A percentile compares a stretch with the other conserved stretches of the same genome.
Conservation (phyloP, 441 rosid species). For the Adansonia madagascariensis region DNA sequence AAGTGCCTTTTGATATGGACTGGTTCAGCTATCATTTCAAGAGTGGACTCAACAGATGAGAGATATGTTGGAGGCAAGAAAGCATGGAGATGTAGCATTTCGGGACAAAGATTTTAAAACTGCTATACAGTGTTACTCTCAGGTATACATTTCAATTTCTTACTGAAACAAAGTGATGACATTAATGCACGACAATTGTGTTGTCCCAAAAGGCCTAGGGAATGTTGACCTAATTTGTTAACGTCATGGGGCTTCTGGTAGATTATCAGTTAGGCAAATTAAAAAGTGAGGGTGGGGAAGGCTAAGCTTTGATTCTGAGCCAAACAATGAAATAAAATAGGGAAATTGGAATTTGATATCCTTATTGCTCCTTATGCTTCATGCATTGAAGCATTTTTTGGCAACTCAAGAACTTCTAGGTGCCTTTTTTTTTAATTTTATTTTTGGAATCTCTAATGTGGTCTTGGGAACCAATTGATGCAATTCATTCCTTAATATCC, state of each 20-base stretch:
- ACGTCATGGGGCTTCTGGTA: not conserved
- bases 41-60: conserved; percentile 96
- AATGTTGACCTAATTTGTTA: not conserved
- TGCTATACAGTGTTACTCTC: conserved; percentile 83
- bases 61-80: conserved; percentile 87
- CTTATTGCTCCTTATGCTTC: not conserved
- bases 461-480: not conserved
- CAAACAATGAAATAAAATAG: conserved; percentile 4
- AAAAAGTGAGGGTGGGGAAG: not conserved
- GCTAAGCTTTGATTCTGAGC: conserved; percentile 7
- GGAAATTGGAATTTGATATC: conserved; percentile 15
- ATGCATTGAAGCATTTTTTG: not conserved
- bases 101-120: conserved; percentile 78
- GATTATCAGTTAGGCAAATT: not conserved
- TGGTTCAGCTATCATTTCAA: conserved; percentile 79
- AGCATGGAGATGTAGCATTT: conserved; percentile 83
- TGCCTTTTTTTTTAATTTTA: not conserved
- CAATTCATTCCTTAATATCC: not conserved
- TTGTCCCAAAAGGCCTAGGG: conserved; percentile 1
- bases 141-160: conserved; percentile 47
- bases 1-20: conserved; percentile 25
- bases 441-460: not conserved
- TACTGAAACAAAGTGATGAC: not conserved
- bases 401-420: not conserved
- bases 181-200: not conserved